Evolutionary conservation across 805 yeast genomes (phyloP).

Genomic region (Sugiyamaella qingdaonensis): DNA sequence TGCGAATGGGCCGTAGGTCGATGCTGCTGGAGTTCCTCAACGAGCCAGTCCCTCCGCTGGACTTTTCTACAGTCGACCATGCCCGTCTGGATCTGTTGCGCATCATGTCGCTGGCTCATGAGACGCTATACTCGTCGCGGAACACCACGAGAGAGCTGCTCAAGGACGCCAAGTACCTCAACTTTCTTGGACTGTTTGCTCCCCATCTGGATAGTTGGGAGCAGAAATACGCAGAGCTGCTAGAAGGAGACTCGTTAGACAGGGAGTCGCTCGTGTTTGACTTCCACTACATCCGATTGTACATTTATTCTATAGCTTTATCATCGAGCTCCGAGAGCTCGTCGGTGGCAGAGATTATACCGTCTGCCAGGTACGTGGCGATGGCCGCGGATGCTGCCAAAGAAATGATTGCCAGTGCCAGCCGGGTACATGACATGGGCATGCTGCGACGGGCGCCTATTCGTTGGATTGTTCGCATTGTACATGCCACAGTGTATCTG

Average conservation of each 20-base stretch:
- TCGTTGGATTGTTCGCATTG: conserved; percentile 84
- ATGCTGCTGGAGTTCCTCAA: conserved; percentile 62
- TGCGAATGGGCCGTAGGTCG: conserved; percentile 73
- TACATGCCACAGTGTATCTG: conserved; percentile 83
- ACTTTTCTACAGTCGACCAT: conserved; percentile 58
- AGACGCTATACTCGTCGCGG: conserved; percentile 61
- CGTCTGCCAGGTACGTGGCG: conserved; percentile 68
- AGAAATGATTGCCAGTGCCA: conserved; percentile 68
- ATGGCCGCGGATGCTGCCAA: conserved; percentile 81
- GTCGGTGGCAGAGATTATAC: conserved; percentile 59
- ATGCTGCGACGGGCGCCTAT: conserved; percentile 79
- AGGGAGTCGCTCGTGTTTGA: conserved; percentile 74
- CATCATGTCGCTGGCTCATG: conserved; percentile 78
- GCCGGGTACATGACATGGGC: conserved; percentile 57
- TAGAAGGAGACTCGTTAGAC: conserved; percentile 42
- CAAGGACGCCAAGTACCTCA: conserved; percentile 44
- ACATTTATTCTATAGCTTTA: conserved; percentile 78
- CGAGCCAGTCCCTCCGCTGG: conserved; percentile 50
- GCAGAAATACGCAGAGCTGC: conserved; percentile 47
- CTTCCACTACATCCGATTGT: conserved; percentile 76
- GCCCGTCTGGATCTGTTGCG: conserved; percentile 79
- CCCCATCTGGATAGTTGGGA: conserved; percentile 81
- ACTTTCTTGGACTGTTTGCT: conserved; percentile 65
- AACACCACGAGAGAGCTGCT: conserved; percentile 33
- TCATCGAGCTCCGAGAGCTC: conserved; percentile 28